Percentiles rank a stretch among this genome's conserved stretches.
Conservation (phyloP, 2,329 filamentous ascomycete species). For the Fusarium nurragi region DNA sequence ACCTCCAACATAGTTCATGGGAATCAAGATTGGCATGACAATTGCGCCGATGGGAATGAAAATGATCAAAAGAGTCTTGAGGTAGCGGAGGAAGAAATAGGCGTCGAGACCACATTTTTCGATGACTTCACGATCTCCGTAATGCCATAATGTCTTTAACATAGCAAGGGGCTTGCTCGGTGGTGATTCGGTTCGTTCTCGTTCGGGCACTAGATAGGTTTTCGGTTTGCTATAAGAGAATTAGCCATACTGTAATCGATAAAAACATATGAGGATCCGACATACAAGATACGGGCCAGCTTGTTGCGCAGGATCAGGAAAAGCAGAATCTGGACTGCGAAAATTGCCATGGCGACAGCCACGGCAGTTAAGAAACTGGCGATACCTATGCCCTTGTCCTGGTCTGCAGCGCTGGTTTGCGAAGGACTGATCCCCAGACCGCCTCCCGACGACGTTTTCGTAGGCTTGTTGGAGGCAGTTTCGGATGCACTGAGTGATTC, state of each 20-base stretch:
- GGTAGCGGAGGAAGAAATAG: constrained; percentile 96
- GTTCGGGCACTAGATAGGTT: constrained; percentile 86
- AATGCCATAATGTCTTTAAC: constrained; percentile 69
- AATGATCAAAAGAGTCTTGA: constrained; percentile 81
- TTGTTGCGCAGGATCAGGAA: constrained; percentile 83
- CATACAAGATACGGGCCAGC: constrained; percentile 83
- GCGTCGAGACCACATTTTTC: constrained; percentile 95
- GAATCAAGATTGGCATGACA: constrained; percentile 85
- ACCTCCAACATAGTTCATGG: constrained; percentile 81
- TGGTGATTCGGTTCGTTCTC: constrained; percentile 81
- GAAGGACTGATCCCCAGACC: neutral
- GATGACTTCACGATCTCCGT: constrained; percentile 83
- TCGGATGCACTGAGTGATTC: constrained; percentile 9
- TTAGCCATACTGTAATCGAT: constrained; percentile 7
- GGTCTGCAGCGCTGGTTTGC: constrained; percentile 46
- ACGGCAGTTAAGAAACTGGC: constrained; percentile 70
- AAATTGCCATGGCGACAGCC: constrained; percentile 69
- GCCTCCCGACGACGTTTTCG: constrained; percentile 4
- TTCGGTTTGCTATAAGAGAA: constrained; percentile 71
- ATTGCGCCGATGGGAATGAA: constrained; percentile 84
- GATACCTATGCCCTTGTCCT: constrained; percentile 56
- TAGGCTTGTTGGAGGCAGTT: neutral
- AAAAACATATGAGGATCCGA: constrained; percentile 19
- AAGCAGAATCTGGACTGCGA: constrained; percentile 70
- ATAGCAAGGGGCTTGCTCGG: constrained; percentile 65